Conservation (phyloP, 2,329 filamentous ascomycete genomes). For the Neofusicoccum cordaticola region DNA sequence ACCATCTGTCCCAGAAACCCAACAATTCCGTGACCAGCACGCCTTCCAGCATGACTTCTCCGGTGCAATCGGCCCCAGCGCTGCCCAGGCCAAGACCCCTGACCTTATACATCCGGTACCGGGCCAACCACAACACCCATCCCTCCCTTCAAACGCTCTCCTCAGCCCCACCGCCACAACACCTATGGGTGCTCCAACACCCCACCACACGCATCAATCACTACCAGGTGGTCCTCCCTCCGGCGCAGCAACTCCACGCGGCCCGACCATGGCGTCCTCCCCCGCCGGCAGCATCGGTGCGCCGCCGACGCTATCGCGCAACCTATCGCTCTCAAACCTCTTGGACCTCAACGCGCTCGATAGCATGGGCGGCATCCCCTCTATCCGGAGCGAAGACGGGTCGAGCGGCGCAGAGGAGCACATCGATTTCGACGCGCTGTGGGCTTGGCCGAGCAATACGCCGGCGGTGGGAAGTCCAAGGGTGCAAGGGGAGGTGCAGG, state of each 20-base stretch:
- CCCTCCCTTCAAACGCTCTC: neutral
- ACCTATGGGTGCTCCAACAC: conserved; percentile 17
- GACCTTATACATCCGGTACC: neutral
- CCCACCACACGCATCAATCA: neutral
- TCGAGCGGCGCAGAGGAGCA: conserved; percentile 35
- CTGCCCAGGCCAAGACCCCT: neutral
- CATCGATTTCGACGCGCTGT: conserved; percentile 42
- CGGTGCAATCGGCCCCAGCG: conserved; percentile 15
- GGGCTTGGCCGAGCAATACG: conserved; percentile 39
- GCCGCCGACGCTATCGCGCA: neutral
- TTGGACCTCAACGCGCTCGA: conserved; percentile 39
- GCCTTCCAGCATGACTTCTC: neutral
- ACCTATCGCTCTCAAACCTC: conserved; percentile 32
- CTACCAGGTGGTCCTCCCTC: neutral
- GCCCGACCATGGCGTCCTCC: conserved; percentile 29
- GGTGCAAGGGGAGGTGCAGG: conserved; percentile 23
- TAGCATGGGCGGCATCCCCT: conserved; percentile 21
- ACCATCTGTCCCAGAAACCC: neutral
- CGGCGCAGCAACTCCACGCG: conserved; percentile 21
- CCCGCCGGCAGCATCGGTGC: conserved; percentile 12
- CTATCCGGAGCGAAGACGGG: conserved; percentile 30
- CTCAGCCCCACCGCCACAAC: conserved; percentile 28
- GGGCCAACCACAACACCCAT: neutral
- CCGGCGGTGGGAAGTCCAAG: conserved; percentile 31
- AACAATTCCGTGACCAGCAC: neutral